phyloP scores from a whole-genome alignment of 2,329 filamentous ascomycete genomes.

The Cercospora sp. region DNA sequence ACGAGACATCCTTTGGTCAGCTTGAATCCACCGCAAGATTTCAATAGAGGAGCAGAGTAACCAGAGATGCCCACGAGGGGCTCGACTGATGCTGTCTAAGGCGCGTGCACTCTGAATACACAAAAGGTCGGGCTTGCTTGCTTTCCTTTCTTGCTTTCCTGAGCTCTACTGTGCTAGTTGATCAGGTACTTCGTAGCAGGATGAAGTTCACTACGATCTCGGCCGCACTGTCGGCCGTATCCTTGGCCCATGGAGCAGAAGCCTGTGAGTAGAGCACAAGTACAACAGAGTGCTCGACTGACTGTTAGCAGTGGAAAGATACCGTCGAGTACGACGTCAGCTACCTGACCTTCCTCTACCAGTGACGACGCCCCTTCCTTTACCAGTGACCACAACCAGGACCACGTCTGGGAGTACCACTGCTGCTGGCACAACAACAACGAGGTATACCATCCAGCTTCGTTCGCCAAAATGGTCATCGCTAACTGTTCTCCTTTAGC shows the following conservation, averaged over 20 bases:
- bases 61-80: conserved; percentile 1
- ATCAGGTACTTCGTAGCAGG: not conserved
- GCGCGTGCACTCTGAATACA: conserved; percentile 2
- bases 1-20: not conserved
- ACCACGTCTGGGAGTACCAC: not conserved
- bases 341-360: not conserved
- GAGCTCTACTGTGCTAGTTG: not conserved
- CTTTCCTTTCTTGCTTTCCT: not conserved
- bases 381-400: not conserved
- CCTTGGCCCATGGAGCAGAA: conserved; percentile 10
- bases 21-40: conserved; percentile 1
- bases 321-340: not conserved
- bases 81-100: not conserved
- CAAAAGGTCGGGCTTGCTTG: conserved; percentile 14
- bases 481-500: not conserved
- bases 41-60: conserved; percentile 8
- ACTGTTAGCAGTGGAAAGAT: not conserved
- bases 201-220: conserved; percentile 1
- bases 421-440: not conserved
- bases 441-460: not conserved
- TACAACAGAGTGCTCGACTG: not conserved
- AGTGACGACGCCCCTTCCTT: not conserved
- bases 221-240: conserved; percentile 15
- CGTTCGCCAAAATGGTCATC: not conserved
- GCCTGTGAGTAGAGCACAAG: not conserved